Base-by-base conservation (phyloP, 768 basidiomycete genomes). In the Russula earlei region DNA sequence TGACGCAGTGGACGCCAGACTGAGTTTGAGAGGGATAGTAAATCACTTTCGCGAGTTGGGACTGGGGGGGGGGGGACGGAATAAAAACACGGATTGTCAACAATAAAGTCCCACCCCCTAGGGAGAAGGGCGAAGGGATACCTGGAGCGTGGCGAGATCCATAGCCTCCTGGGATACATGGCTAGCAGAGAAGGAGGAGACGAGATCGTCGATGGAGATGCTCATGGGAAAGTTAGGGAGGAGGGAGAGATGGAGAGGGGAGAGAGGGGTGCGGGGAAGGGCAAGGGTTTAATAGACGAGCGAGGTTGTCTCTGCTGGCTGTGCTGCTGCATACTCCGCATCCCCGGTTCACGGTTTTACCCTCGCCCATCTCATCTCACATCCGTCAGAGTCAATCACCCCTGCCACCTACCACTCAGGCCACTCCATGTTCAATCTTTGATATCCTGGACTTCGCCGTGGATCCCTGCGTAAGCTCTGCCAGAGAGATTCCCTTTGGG, bases 161-260 rank as follows among this genome's bases (percentile, higher is more conserved):
- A 72, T 69, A n/a, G 76, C 75, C 62, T 78, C 77, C 61, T 78
- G 78, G 56, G 76, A 76, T 64, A 78, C 76, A 71, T 78, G 77
- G 65, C 70, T 75, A 2, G 72, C 62, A 41, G 67, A 70, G 62
- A 78, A 60, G 11, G 76, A 77, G 20, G 76, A 70, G 51, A 78
- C 72, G 63, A 78, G 78, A 69, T 78, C 77, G 65, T 78, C 77
- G 36, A 78, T 69, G 44, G 77, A 72, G 55, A 75, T 46, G 60
- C 68, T 75, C 77, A 78, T 79, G 56, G 55, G 8, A 24, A 22
- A n/a, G 19, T 11, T 14, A 14, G 19, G 38, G 15, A 15, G 22
- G 27, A n/a, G 19, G 17, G 19, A 14, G 19, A 34, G 15, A 15
- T 1, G 1, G 34, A 36, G 11, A 10, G 34, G 14, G 1, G 34